Evolutionary conservation across 1,284 basidiomycete species (phyloP).

Genomic region (Bjerkandera adusta): DNA sequence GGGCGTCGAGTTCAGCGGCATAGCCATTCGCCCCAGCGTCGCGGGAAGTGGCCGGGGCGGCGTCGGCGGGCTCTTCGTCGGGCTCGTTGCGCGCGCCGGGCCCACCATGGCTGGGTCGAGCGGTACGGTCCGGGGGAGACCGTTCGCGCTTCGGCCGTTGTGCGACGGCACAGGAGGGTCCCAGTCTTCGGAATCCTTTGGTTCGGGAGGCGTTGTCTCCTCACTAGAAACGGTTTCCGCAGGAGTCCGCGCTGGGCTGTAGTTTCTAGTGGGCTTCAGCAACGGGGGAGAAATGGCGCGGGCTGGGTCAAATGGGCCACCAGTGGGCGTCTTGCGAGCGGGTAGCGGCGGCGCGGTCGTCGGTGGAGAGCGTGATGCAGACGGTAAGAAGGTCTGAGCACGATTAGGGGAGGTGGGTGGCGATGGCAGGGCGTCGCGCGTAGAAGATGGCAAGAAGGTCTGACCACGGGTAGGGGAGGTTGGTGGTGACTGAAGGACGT

Average conservation of each 20-base stretch:
- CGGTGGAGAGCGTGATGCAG: constrained; percentile 18
- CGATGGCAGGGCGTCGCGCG: constrained; percentile 22
- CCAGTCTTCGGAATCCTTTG: constrained; percentile 11
- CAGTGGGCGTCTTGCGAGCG: constrained; percentile 30
- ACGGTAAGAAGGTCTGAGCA: constrained; percentile 22
- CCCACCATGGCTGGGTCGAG: constrained; percentile 29
- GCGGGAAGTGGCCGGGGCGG: not conserved
- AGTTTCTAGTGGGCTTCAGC: constrained; percentile 31
- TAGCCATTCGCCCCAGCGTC: constrained; percentile 11
- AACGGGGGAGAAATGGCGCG: constrained; percentile 23
- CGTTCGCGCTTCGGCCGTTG: constrained; percentile 34
- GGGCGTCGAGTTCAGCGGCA: constrained; percentile 36
- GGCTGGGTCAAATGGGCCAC: constrained; percentile 18
- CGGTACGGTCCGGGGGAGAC: constrained; percentile 37
- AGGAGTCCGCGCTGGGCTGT: constrained; percentile 28
- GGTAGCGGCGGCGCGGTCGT: constrained; percentile 22
- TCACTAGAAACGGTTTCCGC: not conserved
- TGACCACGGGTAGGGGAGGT: constrained; percentile 20
- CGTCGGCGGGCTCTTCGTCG: constrained; percentile 10
- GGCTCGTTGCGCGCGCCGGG: constrained; percentile 8
- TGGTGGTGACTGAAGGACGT: constrained; percentile 23
- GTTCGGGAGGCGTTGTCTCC: not conserved
- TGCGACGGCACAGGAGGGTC: constrained; percentile 28
- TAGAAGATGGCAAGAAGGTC: constrained; percentile 22
- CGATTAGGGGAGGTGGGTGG: constrained; percentile 21